phyloP scores from a whole-genome alignment of 1,284 basidiomycete species.

The Ceratobasidium sp. region DNA sequence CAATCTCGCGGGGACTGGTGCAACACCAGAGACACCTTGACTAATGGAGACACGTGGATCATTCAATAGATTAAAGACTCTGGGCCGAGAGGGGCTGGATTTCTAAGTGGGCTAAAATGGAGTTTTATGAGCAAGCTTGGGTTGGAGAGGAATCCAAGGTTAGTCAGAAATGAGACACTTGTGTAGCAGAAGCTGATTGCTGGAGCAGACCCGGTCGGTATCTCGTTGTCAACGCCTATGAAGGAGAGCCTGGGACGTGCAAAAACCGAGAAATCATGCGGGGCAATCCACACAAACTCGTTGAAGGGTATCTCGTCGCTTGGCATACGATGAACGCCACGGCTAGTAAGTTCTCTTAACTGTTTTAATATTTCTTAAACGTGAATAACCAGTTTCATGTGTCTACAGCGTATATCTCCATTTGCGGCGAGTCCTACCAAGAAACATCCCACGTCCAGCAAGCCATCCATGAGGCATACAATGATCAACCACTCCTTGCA shows the following conservation, averaged over 20 bases:
- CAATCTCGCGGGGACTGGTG: constrained; percentile 98
- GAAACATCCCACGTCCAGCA: constrained; percentile 94
- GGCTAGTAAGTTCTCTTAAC: constrained; percentile 65
- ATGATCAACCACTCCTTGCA: too few relatives aligned
- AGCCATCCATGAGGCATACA: constrained; percentile 91
- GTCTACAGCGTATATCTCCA: constrained; percentile 92
- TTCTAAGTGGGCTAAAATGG: constrained; percentile 98
- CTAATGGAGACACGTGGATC: constrained; percentile 98
- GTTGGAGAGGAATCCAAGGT: constrained; percentile 95
- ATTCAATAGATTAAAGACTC: constrained; percentile 97
- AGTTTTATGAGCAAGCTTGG: constrained; percentile 99
- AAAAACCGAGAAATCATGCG: constrained; percentile 99
- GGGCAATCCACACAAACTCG: constrained; percentile 97
- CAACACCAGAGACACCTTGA: constrained; percentile 93
- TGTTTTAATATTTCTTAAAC: not conserved
- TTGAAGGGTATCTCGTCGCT: constrained; percentile 97
- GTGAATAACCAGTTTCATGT: not conserved
- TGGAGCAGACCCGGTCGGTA: constrained; percentile 79
- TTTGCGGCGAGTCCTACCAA: constrained; percentile 97
- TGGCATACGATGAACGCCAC: constrained; percentile 98
- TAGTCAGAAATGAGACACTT: constrained; percentile 50
- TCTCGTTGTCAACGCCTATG: constrained; percentile 97
- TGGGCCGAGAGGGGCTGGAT: constrained; percentile 95
- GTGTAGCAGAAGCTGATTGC: not conserved
- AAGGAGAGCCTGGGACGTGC: constrained; percentile 99